Percentiles rank a stretch among this genome's conserved stretches.
phyloP scores from a whole-genome alignment of 2,329 filamentous ascomycete genomes.

The Clarireedia hainanense region DNA sequence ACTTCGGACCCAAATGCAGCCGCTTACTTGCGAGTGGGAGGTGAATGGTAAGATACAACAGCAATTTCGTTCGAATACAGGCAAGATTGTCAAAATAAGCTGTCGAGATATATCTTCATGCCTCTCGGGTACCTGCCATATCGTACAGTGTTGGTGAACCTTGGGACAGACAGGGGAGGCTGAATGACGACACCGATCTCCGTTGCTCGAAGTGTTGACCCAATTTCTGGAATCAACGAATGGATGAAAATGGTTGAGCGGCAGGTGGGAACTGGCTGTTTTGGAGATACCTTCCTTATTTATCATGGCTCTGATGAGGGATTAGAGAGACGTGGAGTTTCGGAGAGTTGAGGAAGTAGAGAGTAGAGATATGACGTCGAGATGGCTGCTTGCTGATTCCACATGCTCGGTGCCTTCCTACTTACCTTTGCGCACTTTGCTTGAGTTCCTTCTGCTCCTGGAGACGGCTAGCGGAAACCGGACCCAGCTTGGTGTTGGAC shows the following conservation, averaged over 20 bases:
- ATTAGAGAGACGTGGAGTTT: not conserved
- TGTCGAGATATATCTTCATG: too few relatives aligned
- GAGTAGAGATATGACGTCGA: not conserved
- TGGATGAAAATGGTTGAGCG: too few relatives aligned
- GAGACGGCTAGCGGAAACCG: not conserved
- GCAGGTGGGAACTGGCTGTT: too few relatives aligned
- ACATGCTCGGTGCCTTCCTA: not conserved
- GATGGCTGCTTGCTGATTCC: not conserved
- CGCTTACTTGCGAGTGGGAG: too few relatives aligned
- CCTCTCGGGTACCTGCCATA: not conserved
- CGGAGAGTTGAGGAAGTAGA: too few relatives aligned
- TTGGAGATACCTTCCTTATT: too few relatives aligned
- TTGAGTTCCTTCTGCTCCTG: not conserved
- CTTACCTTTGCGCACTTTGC: not conserved
- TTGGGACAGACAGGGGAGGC: not conserved
- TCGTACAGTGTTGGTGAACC: conserved; percentile 1
- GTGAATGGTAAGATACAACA: too few relatives aligned
- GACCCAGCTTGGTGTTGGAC: not conserved
- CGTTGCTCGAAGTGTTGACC: too few relatives aligned
- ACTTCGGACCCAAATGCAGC: not conserved
- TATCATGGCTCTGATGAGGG: not conserved
- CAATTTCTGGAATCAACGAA: too few relatives aligned
- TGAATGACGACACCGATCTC: not conserved
- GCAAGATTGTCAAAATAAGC: too few relatives aligned
- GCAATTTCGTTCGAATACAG: too few relatives aligned